These are phyloP conservation scores for Debaryomyces maramus DNA, from an alignment of 805 yeast species.

Conservation along the genomic window DNA sequence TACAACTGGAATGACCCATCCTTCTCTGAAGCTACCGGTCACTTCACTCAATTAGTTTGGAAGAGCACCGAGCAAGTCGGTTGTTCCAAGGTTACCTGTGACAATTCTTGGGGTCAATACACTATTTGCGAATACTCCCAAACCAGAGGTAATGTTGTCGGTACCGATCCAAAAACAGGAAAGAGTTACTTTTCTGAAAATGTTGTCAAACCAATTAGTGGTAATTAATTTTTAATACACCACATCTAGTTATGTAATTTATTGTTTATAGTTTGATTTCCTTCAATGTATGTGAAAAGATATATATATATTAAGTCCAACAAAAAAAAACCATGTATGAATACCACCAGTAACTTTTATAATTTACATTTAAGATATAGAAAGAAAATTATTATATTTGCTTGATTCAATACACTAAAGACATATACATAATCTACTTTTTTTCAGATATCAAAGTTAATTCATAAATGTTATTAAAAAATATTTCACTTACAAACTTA, in stretches of 20 bases:
- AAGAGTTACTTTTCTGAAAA: conserved; percentile 41
- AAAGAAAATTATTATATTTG: background rate
- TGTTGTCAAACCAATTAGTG: conserved; percentile 38
- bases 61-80: conserved; percentile 59
- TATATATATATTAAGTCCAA: background rate
- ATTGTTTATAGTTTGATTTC: background rate
- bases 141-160: conserved; percentile 52
- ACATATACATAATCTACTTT: background rate
- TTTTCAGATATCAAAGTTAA: too few relatives aligned
- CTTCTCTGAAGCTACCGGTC: conserved; percentile 60
- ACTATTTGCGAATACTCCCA: conserved; percentile 68
- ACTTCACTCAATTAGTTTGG: conserved; percentile 81
- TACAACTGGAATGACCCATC: conserved; percentile 58
- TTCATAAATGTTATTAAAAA: too few relatives aligned
- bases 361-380: too few relatives aligned
- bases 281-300: background rate
- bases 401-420: background rate
- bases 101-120: conserved; percentile 54
- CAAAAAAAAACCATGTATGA: background rate
- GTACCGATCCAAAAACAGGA: conserved; percentile 31
- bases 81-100: conserved; percentile 57
- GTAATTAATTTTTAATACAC: background rate
- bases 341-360: background rate
- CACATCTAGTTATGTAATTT: background rate
- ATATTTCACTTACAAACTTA: too few relatives aligned